Evolutionary conservation across 352 stramenopile genomes (phyloP), one percentile per base, ranked within the genome.

Genomic region (Globisporangium mamillatum): DNA sequence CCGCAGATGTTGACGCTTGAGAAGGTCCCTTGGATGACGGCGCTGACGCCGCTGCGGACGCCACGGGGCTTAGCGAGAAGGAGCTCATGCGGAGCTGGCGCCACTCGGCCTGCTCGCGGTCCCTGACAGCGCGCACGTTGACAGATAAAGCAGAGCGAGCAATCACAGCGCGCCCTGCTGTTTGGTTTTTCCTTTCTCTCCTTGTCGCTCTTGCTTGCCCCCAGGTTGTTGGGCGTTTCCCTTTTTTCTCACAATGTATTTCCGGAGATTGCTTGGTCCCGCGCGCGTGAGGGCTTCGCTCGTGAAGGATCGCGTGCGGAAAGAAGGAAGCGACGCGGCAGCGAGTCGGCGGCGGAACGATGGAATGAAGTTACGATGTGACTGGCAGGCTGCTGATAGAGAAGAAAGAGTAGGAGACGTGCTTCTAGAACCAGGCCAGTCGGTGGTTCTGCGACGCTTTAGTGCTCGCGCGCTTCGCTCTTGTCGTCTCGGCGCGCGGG

Each of bases 61-160:
- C 22, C 38, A 64, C 53, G n/a, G 67, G 61, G 27, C n/a, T 57
- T 24, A 72, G 61, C 55, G 67, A 25, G 27, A 72, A 72, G 20
- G 67, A 72, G 46, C 67, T 72, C 67, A 72, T 72, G 27, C 22
- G 25, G 24, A 32, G 38, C 29, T 64, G 64, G 55, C 64, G 64
- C 64, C 64, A 69, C 64, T 56, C 64, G 32, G 56, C 64, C 44
- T 63, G 38, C 56, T 69, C 64, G 55, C 29, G 14, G 55, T 69
- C 41, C 44, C 34, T 27, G 16, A 48, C 4, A 25, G 64, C 41
- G 38, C 54, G 55, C 54, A 58, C 38, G 1, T 62, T 69, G 41
- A 41, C 22, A 2, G 53, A 63, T 65, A 57, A 27, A 32, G 20
- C 32, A 56, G 7, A 48, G 55, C 50, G 16, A 48, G 55, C 50